Conservation (phyloP, 2,329 filamentous ascomycete species). For the Amauroascus verrucosus region DNA sequence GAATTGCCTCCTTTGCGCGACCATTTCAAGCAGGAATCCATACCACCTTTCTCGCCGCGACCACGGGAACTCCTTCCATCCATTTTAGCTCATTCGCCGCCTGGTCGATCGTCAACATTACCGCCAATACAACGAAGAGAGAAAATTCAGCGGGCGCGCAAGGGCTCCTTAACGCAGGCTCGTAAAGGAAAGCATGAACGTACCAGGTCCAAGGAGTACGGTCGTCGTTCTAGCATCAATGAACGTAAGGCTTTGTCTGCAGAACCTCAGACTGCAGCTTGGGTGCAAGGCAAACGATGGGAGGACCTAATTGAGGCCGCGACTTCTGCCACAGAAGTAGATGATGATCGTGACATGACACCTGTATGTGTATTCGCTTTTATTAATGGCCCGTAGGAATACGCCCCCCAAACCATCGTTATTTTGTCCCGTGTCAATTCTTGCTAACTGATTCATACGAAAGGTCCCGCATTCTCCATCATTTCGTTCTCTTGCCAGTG, state of each 20-base stretch:
- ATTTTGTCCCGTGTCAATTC: too few relatives aligned
- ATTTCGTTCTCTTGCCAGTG: constrained; percentile 31
- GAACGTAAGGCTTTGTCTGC: constrained; percentile 77
- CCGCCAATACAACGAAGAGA: constrained; percentile 69
- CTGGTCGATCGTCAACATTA: constrained; percentile 76
- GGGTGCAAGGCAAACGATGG: constrained; percentile 76
- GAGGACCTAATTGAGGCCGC: constrained; percentile 92
- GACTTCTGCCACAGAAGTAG: constrained; percentile 80
- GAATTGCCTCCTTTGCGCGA: constrained; percentile 63
- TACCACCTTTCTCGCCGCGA: constrained; percentile 50
- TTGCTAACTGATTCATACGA: background rate
- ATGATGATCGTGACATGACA: constrained; percentile 77
- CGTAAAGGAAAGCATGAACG: constrained; percentile 70
- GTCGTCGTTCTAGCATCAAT: constrained; percentile 61
- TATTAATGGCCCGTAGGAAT: too few relatives aligned
- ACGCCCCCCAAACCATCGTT: too few relatives aligned
- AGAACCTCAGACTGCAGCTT: constrained; percentile 65
- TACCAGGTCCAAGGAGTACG: constrained; percentile 63
- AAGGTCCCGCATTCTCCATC: constrained; percentile 34
- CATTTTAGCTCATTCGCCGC: constrained; percentile 66
- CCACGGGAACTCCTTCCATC: constrained; percentile 71
- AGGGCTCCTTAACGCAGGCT: constrained; percentile 68
- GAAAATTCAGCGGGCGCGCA: constrained; percentile 63
- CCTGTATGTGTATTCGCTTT: constrained; percentile 53
- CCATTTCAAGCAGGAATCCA: constrained; percentile 61